Conservation (phyloP, 2,329 filamentous ascomycete genomes). For the Fonsecaea multimorphosa region DNA sequence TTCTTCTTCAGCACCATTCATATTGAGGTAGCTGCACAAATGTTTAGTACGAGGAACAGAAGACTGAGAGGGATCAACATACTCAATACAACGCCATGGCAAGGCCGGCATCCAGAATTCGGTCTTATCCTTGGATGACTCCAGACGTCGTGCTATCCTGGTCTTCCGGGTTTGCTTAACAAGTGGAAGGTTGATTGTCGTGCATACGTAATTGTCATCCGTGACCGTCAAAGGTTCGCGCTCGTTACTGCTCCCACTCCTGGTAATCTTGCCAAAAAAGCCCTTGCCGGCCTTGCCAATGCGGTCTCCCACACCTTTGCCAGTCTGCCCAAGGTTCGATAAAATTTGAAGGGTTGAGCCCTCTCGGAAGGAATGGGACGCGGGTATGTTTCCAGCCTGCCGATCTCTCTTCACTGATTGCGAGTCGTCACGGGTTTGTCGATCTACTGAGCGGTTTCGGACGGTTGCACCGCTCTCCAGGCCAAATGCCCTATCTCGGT, state of each 20-base stretch:
- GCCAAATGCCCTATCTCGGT: conserved; percentile 70
- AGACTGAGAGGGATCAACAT: conserved; percentile 43
- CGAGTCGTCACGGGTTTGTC: conserved; percentile 48
- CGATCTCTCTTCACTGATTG: conserved; percentile 26
- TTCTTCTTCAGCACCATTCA: conserved; percentile 91
- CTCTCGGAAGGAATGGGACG: conserved; percentile 62
- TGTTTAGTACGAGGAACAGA: conserved; percentile 21
- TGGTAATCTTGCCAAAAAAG: conserved; percentile 77
- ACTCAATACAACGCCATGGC: conserved; percentile 93
- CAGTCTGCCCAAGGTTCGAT: conserved; percentile 74
- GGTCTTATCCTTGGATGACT: conserved; percentile 90
- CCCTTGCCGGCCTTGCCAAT: conserved; percentile 77
- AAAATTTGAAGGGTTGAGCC: conserved; percentile 69
- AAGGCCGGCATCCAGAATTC: conserved; percentile 99
- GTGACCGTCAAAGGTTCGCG: conserved; percentile 66
- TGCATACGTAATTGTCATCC: conserved; percentile 82
- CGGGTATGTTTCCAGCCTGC: conserved; percentile 27
- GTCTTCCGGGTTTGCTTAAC: conserved; percentile 90
- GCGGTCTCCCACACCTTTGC: conserved; percentile 74
- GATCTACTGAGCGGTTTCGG: conserved; percentile 76
- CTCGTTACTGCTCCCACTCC: conserved; percentile 72
- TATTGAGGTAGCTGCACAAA: conserved; percentile 76
- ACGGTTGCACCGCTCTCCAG: conserved; percentile 69
- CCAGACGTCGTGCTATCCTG: conserved; percentile 85
- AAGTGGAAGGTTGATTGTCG: conserved; percentile 83